A percentile compares a stretch with the other conserved stretches of the same genome.
Conservation (phyloP, 106 monocot species). For the Agapanthus africanus region DNA sequence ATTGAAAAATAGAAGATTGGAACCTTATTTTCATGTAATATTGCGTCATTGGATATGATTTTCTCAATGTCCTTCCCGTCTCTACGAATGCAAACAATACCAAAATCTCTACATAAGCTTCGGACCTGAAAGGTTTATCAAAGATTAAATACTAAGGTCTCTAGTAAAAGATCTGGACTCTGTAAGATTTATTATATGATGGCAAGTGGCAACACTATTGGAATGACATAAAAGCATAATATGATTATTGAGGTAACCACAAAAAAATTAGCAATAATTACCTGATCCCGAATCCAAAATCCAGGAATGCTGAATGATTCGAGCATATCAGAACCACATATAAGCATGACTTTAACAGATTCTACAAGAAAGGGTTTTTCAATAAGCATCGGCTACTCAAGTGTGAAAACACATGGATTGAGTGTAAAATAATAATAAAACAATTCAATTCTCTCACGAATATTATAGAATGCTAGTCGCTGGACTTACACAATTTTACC, state of each 20-base stretch:
- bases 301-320: slow-evolving; percentile 84
- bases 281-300: slow-evolving; percentile 89
- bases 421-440: too few relatives aligned
- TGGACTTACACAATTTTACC: too few relatives aligned
- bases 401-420: not conserved
- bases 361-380: slow-evolving; percentile 26
- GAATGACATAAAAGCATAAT: not conserved
- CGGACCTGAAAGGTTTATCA: slow-evolving; percentile 38
- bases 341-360: slow-evolving; percentile 78
- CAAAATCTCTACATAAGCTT: slow-evolving; percentile 69
- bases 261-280: slow-evolving; percentile 8
- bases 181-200: not conserved
- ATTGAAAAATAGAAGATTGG: not conserved
- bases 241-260: not conserved
- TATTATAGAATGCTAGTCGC: too few relatives aligned
- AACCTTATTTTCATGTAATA: slow-evolving; percentile 72
- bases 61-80: slow-evolving; percentile 69
- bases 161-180: not conserved
- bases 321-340: slow-evolving; percentile 93
- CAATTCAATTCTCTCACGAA: too few relatives aligned
- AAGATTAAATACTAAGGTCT: not conserved
- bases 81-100: slow-evolving; percentile 65
- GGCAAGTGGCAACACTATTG: not conserved
- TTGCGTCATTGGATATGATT: slow-evolving; percentile 49
- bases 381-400: not conserved